Evolutionary conservation across 202 grass and related monocot genomes (phyloP).

Genomic region (Setaria viridis): DNA sequence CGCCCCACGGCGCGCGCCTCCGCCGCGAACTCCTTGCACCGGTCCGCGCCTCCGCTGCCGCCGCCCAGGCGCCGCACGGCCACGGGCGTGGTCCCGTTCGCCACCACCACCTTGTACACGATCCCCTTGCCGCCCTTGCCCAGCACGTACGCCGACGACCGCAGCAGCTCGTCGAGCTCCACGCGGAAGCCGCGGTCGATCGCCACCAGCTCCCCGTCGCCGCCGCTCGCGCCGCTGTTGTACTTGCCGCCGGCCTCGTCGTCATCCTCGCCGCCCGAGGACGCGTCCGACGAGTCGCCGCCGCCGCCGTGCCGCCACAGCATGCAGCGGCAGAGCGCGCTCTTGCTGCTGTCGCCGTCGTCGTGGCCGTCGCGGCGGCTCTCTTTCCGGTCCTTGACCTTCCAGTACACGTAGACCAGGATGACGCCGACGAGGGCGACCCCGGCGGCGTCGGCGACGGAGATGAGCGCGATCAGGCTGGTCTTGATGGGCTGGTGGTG

Average conservation of each 20-base stretch:
- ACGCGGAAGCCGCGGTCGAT: conserved; percentile 80
- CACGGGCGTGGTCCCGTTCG: conserved; percentile 67
- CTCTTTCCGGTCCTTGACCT: conserved; percentile 60
- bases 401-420: conserved; percentile 89
- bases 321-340: conserved; percentile 41
- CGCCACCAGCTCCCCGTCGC: conserved; percentile 73
- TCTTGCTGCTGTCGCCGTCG: neutral
- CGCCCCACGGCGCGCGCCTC: conserved; percentile 80
- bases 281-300: conserved; percentile 6
- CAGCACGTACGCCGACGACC: conserved; percentile 91
- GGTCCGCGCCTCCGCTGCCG: conserved; percentile 33
- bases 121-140: conserved; percentile 93
- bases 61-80: conserved; percentile 85
- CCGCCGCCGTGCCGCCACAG: conserved; percentile 8
- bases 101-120: conserved; percentile 97
- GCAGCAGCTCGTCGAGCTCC: conserved; percentile 93
- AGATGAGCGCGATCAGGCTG: conserved; percentile 78
- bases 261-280: conserved; percentile 17
- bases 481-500: conserved; percentile 44
- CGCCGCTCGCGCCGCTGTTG: conserved; percentile 36
- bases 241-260: conserved; percentile 45
- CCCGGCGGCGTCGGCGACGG: conserved; percentile 77
- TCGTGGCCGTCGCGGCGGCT: neutral
- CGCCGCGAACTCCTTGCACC: conserved; percentile 79
- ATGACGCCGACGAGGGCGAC: conserved; percentile 79